Conservation (phyloP, 495 filamentous ascomycete species). For the Aspergillus cristatus region DNA sequence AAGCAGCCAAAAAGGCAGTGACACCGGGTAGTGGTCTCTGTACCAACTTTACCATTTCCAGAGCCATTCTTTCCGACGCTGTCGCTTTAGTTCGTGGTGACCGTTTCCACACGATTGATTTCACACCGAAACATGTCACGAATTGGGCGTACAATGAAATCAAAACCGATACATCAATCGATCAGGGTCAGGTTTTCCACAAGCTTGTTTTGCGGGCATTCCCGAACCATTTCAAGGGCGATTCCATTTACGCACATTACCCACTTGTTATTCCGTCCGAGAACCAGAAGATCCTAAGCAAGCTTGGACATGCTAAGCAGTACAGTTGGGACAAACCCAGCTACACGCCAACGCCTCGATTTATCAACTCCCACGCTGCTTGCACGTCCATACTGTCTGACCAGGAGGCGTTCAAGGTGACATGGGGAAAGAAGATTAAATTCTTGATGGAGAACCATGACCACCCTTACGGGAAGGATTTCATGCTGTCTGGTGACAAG, state of each 20-base stretch:
- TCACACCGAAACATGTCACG: conserved; percentile 66
- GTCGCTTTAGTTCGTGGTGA: conserved; percentile 80
- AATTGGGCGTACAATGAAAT: conserved; percentile 64
- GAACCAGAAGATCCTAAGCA: conserved; percentile 41
- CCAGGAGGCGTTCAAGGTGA: conserved; percentile 44
- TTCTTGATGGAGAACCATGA: conserved; percentile 35
- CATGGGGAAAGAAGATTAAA: conserved; percentile 46
- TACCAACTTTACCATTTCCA: conserved; percentile 73
- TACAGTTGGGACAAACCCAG: conserved; percentile 45
- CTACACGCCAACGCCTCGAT: conserved; percentile 18
- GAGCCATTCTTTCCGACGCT: conserved; percentile 78
- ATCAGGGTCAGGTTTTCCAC: conserved; percentile 51
- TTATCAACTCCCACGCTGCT: conserved; percentile 42
- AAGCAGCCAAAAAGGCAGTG: conserved; percentile 67
- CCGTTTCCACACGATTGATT: conserved; percentile 72
- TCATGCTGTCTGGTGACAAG: conserved; percentile 46
- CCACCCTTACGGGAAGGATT: conserved; percentile 36
- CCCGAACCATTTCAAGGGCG: conserved; percentile 46
- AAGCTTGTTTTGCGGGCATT: conserved; percentile 54
- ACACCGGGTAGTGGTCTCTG: conserved; percentile 72
- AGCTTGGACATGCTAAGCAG: conserved; percentile 32
- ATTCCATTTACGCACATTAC: conserved; percentile 51
- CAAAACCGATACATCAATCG: conserved; percentile 35
- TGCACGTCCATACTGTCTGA: conserved; percentile 39
- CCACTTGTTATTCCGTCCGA: conserved; percentile 49